A percentile compares a stretch with the other conserved stretches of the same genome.
phyloP scores from a whole-genome alignment of 257 asterid genomes.

The Capsicum pubescens region DNA sequence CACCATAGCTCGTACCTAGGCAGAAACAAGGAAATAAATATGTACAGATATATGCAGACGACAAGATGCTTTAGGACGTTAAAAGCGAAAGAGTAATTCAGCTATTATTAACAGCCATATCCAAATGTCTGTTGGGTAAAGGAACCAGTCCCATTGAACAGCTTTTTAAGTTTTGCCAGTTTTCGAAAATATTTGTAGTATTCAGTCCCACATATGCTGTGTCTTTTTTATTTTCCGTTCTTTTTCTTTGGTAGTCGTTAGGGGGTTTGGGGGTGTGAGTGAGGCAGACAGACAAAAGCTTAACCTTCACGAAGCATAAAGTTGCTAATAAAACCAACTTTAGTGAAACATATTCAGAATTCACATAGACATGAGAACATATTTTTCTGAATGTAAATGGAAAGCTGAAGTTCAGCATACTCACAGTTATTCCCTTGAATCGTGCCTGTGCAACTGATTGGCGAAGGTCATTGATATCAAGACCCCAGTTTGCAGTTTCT shows the following conservation, averaged over 20 bases:
- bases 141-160: neutral
- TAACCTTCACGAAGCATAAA: neutral
- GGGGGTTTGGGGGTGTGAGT: neutral
- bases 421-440: conserved; percentile 83
- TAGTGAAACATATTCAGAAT: conserved; percentile 11
- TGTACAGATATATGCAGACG: neutral
- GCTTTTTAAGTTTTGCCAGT: neutral
- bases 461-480: conserved; percentile 77
- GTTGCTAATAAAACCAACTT: neutral
- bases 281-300: neutral
- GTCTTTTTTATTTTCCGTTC: neutral
- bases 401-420: conserved; percentile 31
- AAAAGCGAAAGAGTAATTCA: neutral
- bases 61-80: neutral
- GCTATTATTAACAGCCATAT: neutral
- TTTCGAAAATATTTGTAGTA: neutral
- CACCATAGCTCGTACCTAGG: conserved; percentile 98
- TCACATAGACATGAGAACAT: neutral
- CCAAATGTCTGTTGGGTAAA: neutral
- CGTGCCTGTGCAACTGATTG: conserved; percentile 89
- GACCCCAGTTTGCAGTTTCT: conserved; percentile 99
- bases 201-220: neutral
- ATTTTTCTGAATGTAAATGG: neutral
- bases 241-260: neutral
- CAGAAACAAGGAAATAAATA: conserved; percentile 26